A percentile compares a stretch with the other conserved stretches of the same genome.
Evolutionary conservation across 306 rosid genomes (phyloP).

Genomic region (Ziziphus jujuba): DNA sequence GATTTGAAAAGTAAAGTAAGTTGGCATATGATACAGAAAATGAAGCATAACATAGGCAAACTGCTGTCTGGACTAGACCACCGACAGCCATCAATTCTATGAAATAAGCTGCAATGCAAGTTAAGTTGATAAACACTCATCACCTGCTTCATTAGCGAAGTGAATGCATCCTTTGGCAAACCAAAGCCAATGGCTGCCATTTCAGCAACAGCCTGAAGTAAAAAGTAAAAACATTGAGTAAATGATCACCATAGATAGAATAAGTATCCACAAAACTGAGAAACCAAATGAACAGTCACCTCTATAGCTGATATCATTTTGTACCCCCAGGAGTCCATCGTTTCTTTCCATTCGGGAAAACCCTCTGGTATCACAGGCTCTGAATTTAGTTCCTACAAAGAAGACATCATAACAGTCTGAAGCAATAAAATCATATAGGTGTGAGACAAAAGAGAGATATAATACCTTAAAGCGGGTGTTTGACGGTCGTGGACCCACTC

Average conservation of each 20-base stretch:
- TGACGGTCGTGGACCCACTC: constrained; percentile 87
- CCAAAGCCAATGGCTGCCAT: constrained; percentile 98
- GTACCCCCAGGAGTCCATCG: constrained; percentile 94
- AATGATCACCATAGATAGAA: constrained; percentile 14
- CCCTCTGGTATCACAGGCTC: constrained; percentile 93
- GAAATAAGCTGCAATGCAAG: background rate
- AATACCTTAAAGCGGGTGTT: constrained; percentile 77
- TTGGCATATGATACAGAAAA: background rate
- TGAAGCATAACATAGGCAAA: background rate
- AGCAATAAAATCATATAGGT: background rate
- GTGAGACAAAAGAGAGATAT: background rate
- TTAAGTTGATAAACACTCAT: background rate
- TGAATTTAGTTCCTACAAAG: constrained; percentile 75
- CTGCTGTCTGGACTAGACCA: background rate
- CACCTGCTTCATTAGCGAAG: constrained; percentile 90
- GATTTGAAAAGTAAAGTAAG: background rate
- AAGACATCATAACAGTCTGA: constrained; percentile 10
- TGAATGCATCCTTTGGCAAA: constrained; percentile 86
- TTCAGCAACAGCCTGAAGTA: constrained; percentile 80
- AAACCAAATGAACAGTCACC: constrained; percentile 33
- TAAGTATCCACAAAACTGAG: background rate
- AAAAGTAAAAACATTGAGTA: constrained; percentile 2
- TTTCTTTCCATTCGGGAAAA: constrained; percentile 84
- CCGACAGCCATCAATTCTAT: background rate
- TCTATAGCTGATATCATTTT: constrained; percentile 86